Evolutionary conservation across 371 early-diverging fungal genomes (phyloP).

Genomic region (Mucor mucedo): DNA sequence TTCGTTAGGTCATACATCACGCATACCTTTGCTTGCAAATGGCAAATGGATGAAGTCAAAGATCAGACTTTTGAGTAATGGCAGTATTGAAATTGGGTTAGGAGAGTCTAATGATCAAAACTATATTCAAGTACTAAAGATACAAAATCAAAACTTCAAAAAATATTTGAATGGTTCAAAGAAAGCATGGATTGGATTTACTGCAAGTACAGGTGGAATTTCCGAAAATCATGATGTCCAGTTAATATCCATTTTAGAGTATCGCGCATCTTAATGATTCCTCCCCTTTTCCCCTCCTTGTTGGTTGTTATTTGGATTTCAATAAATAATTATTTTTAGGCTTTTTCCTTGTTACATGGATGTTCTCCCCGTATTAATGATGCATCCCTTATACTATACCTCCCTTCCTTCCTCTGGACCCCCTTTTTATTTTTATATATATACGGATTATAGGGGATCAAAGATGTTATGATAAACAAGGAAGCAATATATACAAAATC

Average conservation of each 20-base stretch:
- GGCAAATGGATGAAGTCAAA: constrained; percentile 41
- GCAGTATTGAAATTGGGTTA: constrained; percentile 24
- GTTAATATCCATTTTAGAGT: constrained; percentile 12
- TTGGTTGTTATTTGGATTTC: constrained; percentile 12
- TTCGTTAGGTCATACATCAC: constrained; percentile 48
- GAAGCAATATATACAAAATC: constrained; percentile 5
- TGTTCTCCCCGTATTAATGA: neutral
- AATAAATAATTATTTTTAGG: constrained; percentile 5
- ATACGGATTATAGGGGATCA: neutral
- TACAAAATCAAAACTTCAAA: constrained; percentile 23
- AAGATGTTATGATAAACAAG: constrained; percentile 14
- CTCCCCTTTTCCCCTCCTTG: neutral
- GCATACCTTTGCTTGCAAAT: constrained; percentile 41
- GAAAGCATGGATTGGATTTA: constrained; percentile 51
- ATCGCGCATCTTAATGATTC: neutral
- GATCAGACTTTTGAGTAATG: constrained; percentile 21
- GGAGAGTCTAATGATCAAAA: constrained; percentile 20
- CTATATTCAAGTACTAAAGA: constrained; percentile 31
- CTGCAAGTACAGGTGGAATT: constrained; percentile 62
- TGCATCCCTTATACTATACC: constrained; percentile 14
- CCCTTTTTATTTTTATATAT: neutral
- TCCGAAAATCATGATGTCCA: constrained; percentile 52
- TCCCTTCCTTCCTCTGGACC: neutral
- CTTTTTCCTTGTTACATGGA: neutral
- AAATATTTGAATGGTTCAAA: constrained; percentile 10